These are phyloP conservation scores for Phialocephala subalpina DNA, from an alignment of 2,329 filamentous ascomycete species.

Conservation along the genomic window DNA sequence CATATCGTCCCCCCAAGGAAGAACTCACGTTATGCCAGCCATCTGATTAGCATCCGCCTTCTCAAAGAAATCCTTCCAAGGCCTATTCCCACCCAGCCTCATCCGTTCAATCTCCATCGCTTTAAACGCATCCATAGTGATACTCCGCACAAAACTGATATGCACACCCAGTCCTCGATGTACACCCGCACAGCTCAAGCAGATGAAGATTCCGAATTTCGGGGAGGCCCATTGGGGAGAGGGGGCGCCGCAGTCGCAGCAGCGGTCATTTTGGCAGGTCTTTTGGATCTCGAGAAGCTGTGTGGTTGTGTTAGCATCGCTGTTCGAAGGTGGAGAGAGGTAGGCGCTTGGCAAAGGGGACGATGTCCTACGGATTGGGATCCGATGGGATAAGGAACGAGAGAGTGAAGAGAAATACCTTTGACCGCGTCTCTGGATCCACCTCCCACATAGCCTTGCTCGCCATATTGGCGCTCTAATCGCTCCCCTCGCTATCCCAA, in stretches of 20 bases:
- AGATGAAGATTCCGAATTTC: conserved; percentile 99
- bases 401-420: conserved; percentile 62
- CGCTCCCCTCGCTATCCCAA: not conserved
- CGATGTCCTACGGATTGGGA: not conserved
- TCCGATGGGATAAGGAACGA: too few species aligned
- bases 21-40: conserved; percentile 58
- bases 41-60: conserved; percentile 71
- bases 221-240: conserved; percentile 98
- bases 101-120: conserved; percentile 90
- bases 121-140: conserved; percentile 99
- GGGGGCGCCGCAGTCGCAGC: conserved; percentile 94
- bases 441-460: conserved; percentile 96
- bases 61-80: conserved; percentile 89
- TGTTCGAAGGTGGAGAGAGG: not conserved
- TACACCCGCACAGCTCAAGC: conserved; percentile 91
- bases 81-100: conserved; percentile 88
- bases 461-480: conserved; percentile 51
- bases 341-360: conserved; percentile 3
- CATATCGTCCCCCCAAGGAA: too few species aligned
- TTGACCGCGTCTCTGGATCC: conserved; percentile 94
- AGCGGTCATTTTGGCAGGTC: conserved; percentile 85
- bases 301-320: conserved; percentile 16
- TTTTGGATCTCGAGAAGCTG: conserved; percentile 93
- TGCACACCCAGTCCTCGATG: conserved; percentile 96
- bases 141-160: conserved; percentile 96